A percentile compares a stretch with the other conserved stretches of the same genome.
Evolutionary conservation across 2,329 filamentous ascomycete species (phyloP).

Genomic region (Talaromyces sp.): DNA sequence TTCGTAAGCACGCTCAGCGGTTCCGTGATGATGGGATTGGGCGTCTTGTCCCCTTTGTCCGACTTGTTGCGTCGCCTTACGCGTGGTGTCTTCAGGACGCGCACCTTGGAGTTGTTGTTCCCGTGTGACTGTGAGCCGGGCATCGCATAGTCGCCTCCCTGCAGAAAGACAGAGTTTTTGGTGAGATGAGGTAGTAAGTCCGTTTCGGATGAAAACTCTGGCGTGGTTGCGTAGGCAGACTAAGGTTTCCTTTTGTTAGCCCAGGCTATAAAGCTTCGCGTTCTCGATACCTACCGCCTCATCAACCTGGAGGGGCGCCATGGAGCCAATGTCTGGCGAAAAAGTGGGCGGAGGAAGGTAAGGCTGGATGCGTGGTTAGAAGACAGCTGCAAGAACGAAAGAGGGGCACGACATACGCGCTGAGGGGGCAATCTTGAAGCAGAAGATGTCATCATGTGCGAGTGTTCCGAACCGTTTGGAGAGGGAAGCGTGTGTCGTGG

Average conservation of each 20-base stretch:
- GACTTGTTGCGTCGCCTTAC: conserved; percentile 14
- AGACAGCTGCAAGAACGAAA: background rate
- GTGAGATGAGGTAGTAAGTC: background rate
- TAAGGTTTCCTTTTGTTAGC: background rate
- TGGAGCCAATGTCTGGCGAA: background rate
- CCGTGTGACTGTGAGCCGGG: background rate
- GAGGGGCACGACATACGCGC: background rate
- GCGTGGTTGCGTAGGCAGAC: background rate
- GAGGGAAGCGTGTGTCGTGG: background rate
- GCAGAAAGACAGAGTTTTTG: background rate
- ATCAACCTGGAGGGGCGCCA: background rate
- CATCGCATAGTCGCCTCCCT: background rate
- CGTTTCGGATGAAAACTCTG: background rate
- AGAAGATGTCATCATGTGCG: background rate
- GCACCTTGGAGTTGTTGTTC: conserved; percentile 12
- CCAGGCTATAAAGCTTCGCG: background rate
- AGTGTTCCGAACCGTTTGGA: background rate
- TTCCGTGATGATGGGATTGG: conserved; percentile 10
- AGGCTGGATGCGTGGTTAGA: background rate
- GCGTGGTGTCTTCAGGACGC: conserved; percentile 15
- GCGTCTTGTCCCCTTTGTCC: conserved; percentile 9
- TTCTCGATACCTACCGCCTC: conserved; percentile 2
- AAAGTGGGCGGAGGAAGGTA: conserved; percentile 1
- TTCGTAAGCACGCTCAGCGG: conserved; percentile 18
- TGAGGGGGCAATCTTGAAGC: background rate